phyloP scores from a whole-genome alignment of 352 stramenopile genomes.

The Phytophthora meadii region DNA sequence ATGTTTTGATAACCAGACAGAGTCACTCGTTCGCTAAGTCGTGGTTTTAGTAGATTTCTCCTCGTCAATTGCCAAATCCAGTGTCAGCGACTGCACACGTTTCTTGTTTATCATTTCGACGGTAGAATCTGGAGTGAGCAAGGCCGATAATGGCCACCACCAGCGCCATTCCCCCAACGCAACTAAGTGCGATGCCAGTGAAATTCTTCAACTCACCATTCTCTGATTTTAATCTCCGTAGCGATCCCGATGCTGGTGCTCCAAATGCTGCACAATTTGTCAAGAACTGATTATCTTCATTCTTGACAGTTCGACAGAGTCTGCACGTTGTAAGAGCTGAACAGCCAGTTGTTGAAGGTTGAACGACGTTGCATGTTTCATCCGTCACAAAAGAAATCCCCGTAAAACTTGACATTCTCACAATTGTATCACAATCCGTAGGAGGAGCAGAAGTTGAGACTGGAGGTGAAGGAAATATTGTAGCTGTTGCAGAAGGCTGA shows the following conservation, averaged over 20 bases:
- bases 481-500: not conserved
- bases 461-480: slow-evolving; percentile 5
- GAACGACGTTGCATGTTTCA: slow-evolving; percentile 28
- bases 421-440: slow-evolving; percentile 24
- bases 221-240: slow-evolving; percentile 1
- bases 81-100: slow-evolving; percentile 8
- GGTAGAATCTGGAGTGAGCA: slow-evolving; percentile 22
- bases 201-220: slow-evolving; percentile 4
- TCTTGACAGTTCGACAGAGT: slow-evolving; percentile 60
- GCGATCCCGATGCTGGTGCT: not conserved
- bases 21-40: not conserved
- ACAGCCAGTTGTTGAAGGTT: slow-evolving; percentile 36
- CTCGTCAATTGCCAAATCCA: slow-evolving; percentile 13
- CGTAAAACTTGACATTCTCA: slow-evolving; percentile 25
- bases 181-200: slow-evolving; percentile 8
- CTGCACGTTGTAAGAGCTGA: slow-evolving; percentile 44
- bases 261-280: slow-evolving; percentile 15
- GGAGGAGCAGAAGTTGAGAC: not conserved
- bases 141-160: slow-evolving; percentile 24
- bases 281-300: slow-evolving; percentile 55
- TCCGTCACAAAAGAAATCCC: slow-evolving; percentile 49
- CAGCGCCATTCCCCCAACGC: slow-evolving; percentile 24
- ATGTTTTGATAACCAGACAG: no score
- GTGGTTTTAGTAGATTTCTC: not conserved
- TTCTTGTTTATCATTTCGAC: not conserved